These are phyloP conservation scores for Inga oerstediana DNA, from an alignment of 306 rosid species.

Conservation along the genomic window DNA sequence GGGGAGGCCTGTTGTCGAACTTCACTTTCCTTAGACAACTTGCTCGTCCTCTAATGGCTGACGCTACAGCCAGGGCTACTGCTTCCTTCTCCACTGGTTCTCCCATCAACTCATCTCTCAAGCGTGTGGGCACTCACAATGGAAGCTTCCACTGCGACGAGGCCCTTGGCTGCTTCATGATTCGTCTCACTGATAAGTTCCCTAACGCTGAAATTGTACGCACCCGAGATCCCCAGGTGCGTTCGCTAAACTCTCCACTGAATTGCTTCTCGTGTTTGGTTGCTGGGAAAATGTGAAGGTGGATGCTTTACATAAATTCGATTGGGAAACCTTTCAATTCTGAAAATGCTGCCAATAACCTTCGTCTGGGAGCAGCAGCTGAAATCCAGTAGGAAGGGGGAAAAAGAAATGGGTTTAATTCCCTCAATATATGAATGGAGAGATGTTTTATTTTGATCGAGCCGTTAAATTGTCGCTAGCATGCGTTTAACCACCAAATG, in stretches of 20 bases:
- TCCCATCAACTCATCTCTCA: conserved; percentile 43
- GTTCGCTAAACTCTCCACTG: neutral
- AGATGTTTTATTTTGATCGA: neutral
- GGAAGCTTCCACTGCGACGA: conserved; percentile 99
- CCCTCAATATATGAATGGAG: neutral
- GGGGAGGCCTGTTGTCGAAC: conserved; percentile 23
- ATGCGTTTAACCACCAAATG: conserved; percentile 8
- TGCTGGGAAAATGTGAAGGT: neutral
- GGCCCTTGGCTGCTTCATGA: conserved; percentile 99
- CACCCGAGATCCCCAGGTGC: conserved; percentile 80
- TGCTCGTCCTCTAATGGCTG: conserved; percentile 37
- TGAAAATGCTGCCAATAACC: neutral
- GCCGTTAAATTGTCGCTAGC: neutral
- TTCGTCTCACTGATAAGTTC: conserved; percentile 81
- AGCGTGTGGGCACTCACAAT: conserved; percentile 94
- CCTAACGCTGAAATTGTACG: conserved; percentile 80
- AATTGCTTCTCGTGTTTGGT: neutral
- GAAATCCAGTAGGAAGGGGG: neutral
- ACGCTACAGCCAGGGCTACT: conserved; percentile 19
- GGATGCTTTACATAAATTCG: neutral
- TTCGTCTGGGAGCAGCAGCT: neutral
- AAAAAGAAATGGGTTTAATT: neutral
- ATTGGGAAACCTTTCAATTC: neutral
- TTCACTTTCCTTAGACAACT: conserved; percentile 21
- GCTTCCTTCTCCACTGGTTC: conserved; percentile 39